Conservation (phyloP, 139 green algal species). For the Closterium sp. region DNA sequence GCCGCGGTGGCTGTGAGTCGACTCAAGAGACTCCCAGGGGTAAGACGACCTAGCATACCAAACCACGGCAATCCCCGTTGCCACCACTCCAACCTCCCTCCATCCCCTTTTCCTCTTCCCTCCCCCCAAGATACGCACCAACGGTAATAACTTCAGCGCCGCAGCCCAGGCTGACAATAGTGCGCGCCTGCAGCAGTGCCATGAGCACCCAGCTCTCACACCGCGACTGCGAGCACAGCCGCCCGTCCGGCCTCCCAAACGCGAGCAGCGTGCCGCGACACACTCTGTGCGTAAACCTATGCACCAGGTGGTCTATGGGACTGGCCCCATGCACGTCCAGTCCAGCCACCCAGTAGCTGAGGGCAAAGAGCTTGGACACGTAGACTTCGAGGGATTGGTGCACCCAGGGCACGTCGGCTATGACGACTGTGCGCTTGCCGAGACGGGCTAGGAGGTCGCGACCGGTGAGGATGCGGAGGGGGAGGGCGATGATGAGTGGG, state of each 20-base stretch:
- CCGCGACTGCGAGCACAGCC: conserved; percentile 44
- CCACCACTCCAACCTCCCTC: no score
- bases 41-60: no score
- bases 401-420: conserved; percentile 48
- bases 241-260: conserved; percentile 40
- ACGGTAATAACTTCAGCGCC: conserved; percentile 38
- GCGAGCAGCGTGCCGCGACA: conserved; percentile 36
- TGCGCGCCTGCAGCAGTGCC: conserved; percentile 31
- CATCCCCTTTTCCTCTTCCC: no score
- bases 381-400: conserved; percentile 47
- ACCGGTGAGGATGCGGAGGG: conserved; percentile 48
- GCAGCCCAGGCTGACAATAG: conserved; percentile 26
- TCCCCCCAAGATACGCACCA: conserved; percentile 6
- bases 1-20: no score
- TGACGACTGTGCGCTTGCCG: conserved; percentile 51
- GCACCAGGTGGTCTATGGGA: conserved; percentile 50
- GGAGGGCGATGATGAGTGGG: conserved; percentile 30
- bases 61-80: no score
- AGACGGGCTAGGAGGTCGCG: conserved; percentile 38
- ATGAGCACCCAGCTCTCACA: conserved; percentile 46
- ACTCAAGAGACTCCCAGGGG: no score
- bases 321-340: conserved; percentile 51
- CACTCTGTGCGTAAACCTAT: conserved; percentile 51
- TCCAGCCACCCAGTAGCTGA: conserved; percentile 36
- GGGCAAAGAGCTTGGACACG: conserved; percentile 44